phyloP scores from a whole-genome alignment of 305 asterid species.

The Solanum chacoense region DNA sequence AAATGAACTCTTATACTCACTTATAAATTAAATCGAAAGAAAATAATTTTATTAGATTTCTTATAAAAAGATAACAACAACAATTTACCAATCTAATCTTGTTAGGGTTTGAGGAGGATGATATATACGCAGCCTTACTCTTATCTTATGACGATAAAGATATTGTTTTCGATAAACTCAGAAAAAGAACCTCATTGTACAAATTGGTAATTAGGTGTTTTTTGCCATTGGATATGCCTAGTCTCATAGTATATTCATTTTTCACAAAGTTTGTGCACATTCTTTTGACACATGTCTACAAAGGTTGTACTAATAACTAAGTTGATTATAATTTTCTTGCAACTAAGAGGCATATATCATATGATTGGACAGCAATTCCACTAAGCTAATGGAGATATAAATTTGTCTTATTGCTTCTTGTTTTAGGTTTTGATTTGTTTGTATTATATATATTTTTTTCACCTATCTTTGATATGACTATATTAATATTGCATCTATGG shows the following conservation, averaged over 20 bases:
- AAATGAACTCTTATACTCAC: neutral
- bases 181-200: too few relatives aligned
- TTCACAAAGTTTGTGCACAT: neutral
- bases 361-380: neutral
- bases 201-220: neutral
- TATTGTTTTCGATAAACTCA: neutral
- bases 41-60: neutral
- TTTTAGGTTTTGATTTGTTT: neutral
- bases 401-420: neutral
- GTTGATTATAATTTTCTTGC: neutral
- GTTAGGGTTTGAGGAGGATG: accelerated
- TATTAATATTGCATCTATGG: neutral
- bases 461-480: neutral
- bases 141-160: neutral
- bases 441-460: neutral
- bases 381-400: neutral
- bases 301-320: neutral
- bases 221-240: neutral
- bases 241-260: neutral
- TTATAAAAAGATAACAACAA: neutral
- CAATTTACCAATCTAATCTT: neutral
- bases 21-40: neutral
- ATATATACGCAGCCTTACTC: accelerated
- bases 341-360: neutral
- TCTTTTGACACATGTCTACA: neutral